These are phyloP conservation scores for Orychophragmus violaceus DNA, from an alignment of 345 rosid genomes.

Conservation along the genomic window DNA sequence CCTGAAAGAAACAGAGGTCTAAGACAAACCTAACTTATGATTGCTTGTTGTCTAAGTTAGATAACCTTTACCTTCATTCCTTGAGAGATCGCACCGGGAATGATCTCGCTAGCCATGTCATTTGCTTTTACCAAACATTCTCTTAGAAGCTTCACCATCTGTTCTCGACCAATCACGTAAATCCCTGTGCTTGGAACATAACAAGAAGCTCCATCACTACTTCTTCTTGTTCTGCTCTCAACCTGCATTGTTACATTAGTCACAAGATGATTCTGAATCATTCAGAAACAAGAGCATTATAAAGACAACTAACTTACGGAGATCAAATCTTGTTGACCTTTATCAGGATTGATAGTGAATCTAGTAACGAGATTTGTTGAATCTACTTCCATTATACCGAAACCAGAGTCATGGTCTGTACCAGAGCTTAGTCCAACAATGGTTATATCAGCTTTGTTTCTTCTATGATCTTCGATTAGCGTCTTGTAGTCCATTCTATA, in stretches of 20 bases:
- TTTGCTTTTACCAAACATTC: conserved; percentile 49
- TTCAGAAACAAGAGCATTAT: not conserved
- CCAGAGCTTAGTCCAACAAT: conserved; percentile 41
- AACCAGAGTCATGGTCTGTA: conserved; percentile 42
- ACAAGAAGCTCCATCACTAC: conserved; percentile 2
- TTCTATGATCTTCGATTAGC: conserved; percentile 52
- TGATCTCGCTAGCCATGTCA: conserved; percentile 52
- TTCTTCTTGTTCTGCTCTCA: conserved; percentile 15
- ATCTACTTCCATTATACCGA: conserved; percentile 50
- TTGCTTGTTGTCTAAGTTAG: not conserved
- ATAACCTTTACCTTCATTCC: conserved; percentile 59
- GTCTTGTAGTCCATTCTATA: conserved; percentile 78
- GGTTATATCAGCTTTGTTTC: conserved; percentile 51
- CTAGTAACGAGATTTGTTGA: conserved; percentile 39
- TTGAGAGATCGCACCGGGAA: conserved; percentile 55
- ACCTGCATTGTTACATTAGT: conserved; percentile 38
- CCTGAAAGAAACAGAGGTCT: conserved; percentile 34
- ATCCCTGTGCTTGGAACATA: conserved; percentile 58
- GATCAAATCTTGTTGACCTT: conserved; percentile 9
- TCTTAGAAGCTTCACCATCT: conserved; percentile 50
- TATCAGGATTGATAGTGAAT: conserved; percentile 31
- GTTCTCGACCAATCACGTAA: conserved; percentile 51
- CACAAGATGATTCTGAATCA: conserved; percentile 21
- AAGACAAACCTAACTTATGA: not conserved
- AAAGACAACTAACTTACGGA: conserved; percentile 33